phyloP scores from a whole-genome alignment of 306 rosid genomes.

The Lathyrus oleraceus region DNA sequence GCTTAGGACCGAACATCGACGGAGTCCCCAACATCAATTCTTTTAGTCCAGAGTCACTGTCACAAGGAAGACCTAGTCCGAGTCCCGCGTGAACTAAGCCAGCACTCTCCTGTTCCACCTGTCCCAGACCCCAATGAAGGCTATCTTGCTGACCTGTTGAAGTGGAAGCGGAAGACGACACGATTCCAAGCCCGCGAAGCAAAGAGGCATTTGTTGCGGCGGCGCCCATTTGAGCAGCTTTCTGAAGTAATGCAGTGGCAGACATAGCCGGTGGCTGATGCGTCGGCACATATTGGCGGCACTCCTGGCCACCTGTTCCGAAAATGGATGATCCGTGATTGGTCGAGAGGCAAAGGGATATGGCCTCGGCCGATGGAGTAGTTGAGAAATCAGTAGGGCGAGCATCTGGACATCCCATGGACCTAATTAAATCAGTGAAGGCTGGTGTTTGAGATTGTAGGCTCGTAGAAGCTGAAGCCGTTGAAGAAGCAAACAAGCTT shows the following conservation, averaged over 20 bases:
- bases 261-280: slow-evolving; percentile 87
- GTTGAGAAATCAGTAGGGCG: slow-evolving; percentile 44
- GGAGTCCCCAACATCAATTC: slow-evolving; percentile 80
- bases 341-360: slow-evolving; percentile 81
- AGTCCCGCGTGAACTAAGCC: slow-evolving; percentile 55
- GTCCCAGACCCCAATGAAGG: slow-evolving; percentile 59
- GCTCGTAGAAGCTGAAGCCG: slow-evolving; percentile 45
- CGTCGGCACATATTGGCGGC: slow-evolving; percentile 53
- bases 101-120: slow-evolving; percentile 49
- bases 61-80: slow-evolving; percentile 74
- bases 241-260: slow-evolving; percentile 92
- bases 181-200: slow-evolving; percentile 77
- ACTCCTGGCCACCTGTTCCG: slow-evolving; percentile 63
- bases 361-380: slow-evolving; percentile 60
- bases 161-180: slow-evolving; percentile 60
- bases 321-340: slow-evolving; percentile 64
- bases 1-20: slow-evolving; percentile 80
- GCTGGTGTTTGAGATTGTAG: slow-evolving; percentile 57
- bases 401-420: slow-evolving; percentile 53
- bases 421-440: slow-evolving; percentile 60
- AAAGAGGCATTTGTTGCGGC: slow-evolving; percentile 70
- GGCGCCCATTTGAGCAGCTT: slow-evolving; percentile 92
- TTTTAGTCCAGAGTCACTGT: slow-evolving; percentile 69
- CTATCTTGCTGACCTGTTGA: slow-evolving; percentile 51
- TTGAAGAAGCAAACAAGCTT: slow-evolving; percentile 75